Evolutionary conservation across 768 basidiomycete species (phyloP).

Genomic region (Mycena indigotica): DNA sequence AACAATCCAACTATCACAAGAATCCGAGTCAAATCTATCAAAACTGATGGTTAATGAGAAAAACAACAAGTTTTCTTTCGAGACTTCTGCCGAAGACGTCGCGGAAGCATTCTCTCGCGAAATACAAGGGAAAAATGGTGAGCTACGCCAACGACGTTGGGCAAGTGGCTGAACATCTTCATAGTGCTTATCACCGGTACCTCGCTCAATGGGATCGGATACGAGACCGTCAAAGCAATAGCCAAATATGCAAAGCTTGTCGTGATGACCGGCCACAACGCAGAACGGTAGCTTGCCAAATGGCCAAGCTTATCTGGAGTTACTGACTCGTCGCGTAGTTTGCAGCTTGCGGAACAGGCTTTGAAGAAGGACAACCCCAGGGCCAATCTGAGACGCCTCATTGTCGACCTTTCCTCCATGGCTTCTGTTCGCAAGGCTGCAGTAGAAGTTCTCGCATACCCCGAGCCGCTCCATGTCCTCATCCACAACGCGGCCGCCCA

Average conservation of each 20-base stretch:
- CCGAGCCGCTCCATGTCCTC: slow-evolving; percentile 9
- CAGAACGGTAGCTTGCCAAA: neutral
- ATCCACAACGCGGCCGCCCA: slow-evolving; percentile 9
- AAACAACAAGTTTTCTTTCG: neutral
- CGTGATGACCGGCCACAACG: neutral
- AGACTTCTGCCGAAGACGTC: neutral
- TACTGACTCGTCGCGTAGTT: neutral
- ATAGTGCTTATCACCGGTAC: neutral
- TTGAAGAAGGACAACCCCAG: neutral
- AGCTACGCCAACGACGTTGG: too few species aligned
- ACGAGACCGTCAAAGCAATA: neutral
- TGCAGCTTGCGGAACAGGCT: neutral
- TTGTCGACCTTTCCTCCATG: slow-evolving; percentile 8
- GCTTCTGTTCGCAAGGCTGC: slow-evolving; percentile 10
- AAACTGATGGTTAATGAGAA: neutral
- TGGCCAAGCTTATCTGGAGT: neutral
- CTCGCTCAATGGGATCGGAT: neutral
- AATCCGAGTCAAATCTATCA: neutral
- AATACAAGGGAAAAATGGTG: neutral
- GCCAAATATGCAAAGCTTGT: neutral
- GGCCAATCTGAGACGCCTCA: neutral
- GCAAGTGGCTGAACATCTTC: too few species aligned
- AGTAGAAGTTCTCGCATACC: slow-evolving; percentile 4
- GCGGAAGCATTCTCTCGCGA: neutral
- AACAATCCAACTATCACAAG: too few species aligned